phyloP scores from a whole-genome alignment of 352 stramenopile species.

The Pythium volutum region DNA sequence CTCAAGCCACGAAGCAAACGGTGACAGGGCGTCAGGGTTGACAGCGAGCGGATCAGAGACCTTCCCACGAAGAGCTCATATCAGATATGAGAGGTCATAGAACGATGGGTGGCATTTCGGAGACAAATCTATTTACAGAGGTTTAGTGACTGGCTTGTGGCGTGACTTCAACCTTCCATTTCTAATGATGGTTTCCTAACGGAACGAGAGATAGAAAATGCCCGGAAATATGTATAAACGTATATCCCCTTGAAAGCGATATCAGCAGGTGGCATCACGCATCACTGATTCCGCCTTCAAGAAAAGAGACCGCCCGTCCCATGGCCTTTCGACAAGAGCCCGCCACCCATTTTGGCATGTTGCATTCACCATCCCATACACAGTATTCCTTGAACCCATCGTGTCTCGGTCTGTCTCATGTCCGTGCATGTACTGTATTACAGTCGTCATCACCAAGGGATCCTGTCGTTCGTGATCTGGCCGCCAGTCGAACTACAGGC shows the following conservation, averaged over 20 bases:
- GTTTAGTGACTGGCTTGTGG: background rate
- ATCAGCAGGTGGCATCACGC: background rate
- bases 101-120: background rate
- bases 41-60: no score
- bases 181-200: constrained; percentile 3
- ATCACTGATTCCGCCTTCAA: background rate
- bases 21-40: no score
- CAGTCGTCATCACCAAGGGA: no score
- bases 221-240: background rate
- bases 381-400: background rate
- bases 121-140: background rate
- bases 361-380: background rate
- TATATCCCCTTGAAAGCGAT: background rate
- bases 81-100: no score
- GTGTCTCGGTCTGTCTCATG: background rate
- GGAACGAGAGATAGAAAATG: background rate
- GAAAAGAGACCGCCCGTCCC: background rate
- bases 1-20: no score
- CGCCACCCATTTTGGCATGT: background rate
- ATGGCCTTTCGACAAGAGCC: background rate
- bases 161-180: constrained; percentile 15
- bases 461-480: no score
- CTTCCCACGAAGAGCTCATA: no score
- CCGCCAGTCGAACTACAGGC: no score
- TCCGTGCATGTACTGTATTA: no score